Evolutionary conservation across 1,284 basidiomycete genomes (phyloP), one percentile per base, ranked within the genome.

Genomic region (Austroboletus novae-zelandiae): DNA sequence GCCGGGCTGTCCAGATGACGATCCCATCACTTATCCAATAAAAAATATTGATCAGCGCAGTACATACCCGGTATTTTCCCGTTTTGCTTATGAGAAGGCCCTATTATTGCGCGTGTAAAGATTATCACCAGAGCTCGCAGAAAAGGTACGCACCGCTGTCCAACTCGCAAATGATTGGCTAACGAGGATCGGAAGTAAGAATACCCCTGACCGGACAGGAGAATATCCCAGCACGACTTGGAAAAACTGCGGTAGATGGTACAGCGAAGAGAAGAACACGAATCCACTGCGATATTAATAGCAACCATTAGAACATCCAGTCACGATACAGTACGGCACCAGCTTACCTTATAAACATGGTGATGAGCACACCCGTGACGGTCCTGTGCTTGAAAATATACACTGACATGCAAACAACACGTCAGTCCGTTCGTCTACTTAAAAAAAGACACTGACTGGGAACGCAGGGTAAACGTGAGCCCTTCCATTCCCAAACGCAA

Each of bases 181-280:
- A 17, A 86, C 70, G 17, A 71, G 54, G 11, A 69, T 60, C 1
- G 70, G 70, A 35, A 71, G 61, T 9, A 72, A 49, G 18, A 68
- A 59, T 1, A 71, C 51, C 27, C 70, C 71, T 17, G 61, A 64
- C 39, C 45, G 51, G 40, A 57, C 54, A 13, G 61, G 66, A n/a
- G 59, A 58, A 41, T 58, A 84, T 2, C 81, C 83, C 17, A 84
- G 70, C 3, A 80, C 84, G 4, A 89, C 79, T 67, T 91, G 88
- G 64, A 88, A 86, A 64, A 81, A 91, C 54, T 88, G 84, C 1
- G 87, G 87, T 0, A 90, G 75, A 58, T 87, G 84, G 60, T 79
- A 85, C 10, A 84, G 57, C 2, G 79, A 73, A 4, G 77, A 80
- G 64, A 78, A 83, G 65, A 84, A 83, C 8, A 83, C 73, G 56